Percentiles rank a stretch among this genome's conserved stretches.
These are phyloP conservation scores for Grifola frondosa DNA, from an alignment of 1,284 basidiomycete species.

Conservation along the genomic window DNA sequence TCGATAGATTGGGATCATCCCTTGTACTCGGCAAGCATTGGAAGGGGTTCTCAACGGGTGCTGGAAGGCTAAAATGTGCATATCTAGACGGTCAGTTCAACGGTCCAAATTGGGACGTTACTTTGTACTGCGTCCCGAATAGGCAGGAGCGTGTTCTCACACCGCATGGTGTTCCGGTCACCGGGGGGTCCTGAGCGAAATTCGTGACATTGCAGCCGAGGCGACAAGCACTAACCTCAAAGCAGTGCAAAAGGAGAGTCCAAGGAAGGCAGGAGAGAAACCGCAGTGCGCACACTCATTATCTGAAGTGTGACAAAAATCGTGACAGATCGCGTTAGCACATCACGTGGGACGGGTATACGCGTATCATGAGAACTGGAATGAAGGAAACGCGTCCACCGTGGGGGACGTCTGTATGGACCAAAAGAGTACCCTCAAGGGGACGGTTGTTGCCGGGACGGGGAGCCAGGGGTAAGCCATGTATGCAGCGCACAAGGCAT, in stretches of 20 bases:
- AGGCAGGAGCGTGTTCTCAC: constrained; percentile 11
- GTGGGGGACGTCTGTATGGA: no score
- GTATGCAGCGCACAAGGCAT: no score
- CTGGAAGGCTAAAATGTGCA: constrained; percentile 6
- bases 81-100: constrained; percentile 15
- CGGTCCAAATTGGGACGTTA: constrained; percentile 21
- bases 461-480: no score
- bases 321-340: no score
- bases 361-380: no score
- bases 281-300: no score
- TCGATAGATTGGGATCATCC: constrained; percentile 35
- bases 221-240: constrained; percentile 12
- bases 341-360: no score
- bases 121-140: constrained; percentile 19
- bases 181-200: constrained; percentile 15
- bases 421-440: no score
- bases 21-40: constrained; percentile 31
- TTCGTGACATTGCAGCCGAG: not conserved
- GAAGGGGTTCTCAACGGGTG: no score
- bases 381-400: no score
- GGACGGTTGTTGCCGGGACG: no score
- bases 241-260: constrained; percentile 16
- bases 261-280: constrained; percentile 6
- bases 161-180: constrained; percentile 8
- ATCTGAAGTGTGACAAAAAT: no score